These are phyloP conservation scores for Ceratocystis lukuohia DNA, from an alignment of 2,329 filamentous ascomycete species.

Conservation along the genomic window DNA sequence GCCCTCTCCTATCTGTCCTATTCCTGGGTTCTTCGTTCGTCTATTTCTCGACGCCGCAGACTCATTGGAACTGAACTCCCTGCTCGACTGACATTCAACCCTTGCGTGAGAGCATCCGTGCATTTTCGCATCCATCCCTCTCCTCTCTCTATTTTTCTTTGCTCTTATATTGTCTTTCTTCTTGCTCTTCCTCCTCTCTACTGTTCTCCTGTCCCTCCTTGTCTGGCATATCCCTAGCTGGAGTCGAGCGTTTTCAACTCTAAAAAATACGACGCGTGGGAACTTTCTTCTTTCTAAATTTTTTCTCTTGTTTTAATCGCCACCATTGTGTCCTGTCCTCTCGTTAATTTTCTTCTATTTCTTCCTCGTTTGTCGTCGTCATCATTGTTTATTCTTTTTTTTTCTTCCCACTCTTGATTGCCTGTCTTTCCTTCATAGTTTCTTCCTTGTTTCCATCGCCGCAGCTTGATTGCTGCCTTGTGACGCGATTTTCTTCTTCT, in stretches of 20 bases:
- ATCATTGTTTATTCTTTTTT: not conserved
- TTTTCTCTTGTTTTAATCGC: conserved; percentile 4
- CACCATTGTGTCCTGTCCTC: conserved; percentile 10
- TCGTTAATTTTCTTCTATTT: conserved; percentile 11
- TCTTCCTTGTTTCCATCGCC: conserved; percentile 3
- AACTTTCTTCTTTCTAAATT: not conserved
- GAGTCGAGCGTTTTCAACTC: conserved; percentile 5
- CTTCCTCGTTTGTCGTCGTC: conserved; percentile 3
- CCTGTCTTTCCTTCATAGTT: conserved; percentile 10
- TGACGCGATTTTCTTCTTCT: not conserved
- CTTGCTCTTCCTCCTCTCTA: conserved; percentile 5
- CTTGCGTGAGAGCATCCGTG: conserved; percentile 19
- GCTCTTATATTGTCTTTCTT: conserved; percentile 14
- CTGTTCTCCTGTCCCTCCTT: conserved; percentile 9
- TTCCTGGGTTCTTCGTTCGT: not conserved
- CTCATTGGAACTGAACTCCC: not conserved
- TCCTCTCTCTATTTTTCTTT: conserved; percentile 7
- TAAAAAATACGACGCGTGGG: conserved; percentile 15
- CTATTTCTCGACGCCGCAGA: no score
- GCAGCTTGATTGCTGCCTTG: conserved; percentile 12
- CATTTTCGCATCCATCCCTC: conserved; percentile 12
- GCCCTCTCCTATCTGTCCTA: not conserved
- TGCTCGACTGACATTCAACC: conserved; percentile 11
- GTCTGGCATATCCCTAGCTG: conserved; percentile 9
- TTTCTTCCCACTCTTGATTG: not conserved